Evolutionary conservation across 495 filamentous ascomycete species (phyloP), one percentile per base, ranked within the genome.

Genomic region (Sabuloglossum arenarium): DNA sequence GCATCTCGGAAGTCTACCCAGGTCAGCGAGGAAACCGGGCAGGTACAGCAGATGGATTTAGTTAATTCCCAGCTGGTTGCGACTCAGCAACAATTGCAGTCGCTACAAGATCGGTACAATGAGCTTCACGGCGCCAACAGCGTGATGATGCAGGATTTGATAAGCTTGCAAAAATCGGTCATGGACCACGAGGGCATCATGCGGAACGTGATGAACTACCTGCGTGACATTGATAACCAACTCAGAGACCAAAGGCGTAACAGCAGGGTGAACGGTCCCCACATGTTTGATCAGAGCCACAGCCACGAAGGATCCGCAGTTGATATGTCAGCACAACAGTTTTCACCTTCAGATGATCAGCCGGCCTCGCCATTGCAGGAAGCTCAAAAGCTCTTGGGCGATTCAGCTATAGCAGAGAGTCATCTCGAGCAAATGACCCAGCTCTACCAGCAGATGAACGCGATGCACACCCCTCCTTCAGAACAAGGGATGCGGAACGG

Each of bases 11-110:
- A 96, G 64, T 69, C 81, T 39, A 70, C 79, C 55, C 71, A 75
- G 60, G 59, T 60, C 24, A 66, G 56, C 47, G 87, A 91, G 6
- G 91, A 96, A 37, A 73, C 83, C 1, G 81, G 82, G 34, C 84
- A 87, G 0, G 78, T 82, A 5, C 87, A 91, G 66, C 91, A 97
- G 66, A 86, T 97, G 60, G 84, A 94, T 56, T 73, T 91, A 28
- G 74, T 98, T 54, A 88, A 88, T 72, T 82, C 81, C 60, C 87
- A 94, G 60, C 75, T 96, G 56, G 74, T 86, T 50, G 90, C 89
- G 21, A 91, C 93, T 19, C 86, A 93, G 63, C 87, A 94, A 61
- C 87, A 94, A 64, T 79, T 97, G 50, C 85, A 93, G 64, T 77
- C 81, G 43, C 71, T 98, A 24, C 84, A 89, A 59, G 81, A 89